phyloP scores from a whole-genome alignment of 2,329 filamentous ascomycete species.

The Lecanoromycetidae sp. region DNA sequence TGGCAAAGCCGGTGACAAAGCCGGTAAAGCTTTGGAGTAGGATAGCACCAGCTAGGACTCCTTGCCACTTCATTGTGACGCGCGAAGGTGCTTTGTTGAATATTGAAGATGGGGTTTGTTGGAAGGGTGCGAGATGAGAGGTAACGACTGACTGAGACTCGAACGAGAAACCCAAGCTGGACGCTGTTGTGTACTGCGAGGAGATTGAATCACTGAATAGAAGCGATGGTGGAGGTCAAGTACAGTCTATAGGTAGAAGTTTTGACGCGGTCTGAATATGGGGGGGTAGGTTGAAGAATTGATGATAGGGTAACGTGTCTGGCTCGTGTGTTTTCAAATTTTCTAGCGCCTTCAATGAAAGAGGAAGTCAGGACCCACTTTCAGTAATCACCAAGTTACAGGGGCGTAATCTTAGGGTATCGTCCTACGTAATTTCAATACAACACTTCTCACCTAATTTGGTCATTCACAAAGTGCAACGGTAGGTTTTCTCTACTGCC shows the following conservation, averaged over 20 bases:
- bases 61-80: slow-evolving; percentile 6
- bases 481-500: no score
- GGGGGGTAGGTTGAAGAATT: not conserved
- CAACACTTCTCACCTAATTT: no score
- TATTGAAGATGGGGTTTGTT: not conserved
- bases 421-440: no score
- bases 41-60: not conserved
- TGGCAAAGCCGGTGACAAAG: no score
- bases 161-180: not conserved
- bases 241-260: no score
- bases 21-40: not conserved
- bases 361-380: slow-evolving; percentile 2
- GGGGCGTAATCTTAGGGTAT: not conserved
- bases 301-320: not conserved
- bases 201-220: not conserved
- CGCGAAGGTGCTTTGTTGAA: not conserved
- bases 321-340: not conserved
- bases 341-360: not conserved
- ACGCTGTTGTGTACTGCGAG: not conserved
- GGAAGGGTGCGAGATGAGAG: not conserved
- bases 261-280: no score
- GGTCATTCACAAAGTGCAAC: no score
- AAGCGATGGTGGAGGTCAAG: no score
- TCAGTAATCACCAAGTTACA: not conserved
- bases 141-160: slow-evolving; percentile 4